Conservation (phyloP, 2,329 filamentous ascomycete species). For the Septoria petroselini region DNA sequence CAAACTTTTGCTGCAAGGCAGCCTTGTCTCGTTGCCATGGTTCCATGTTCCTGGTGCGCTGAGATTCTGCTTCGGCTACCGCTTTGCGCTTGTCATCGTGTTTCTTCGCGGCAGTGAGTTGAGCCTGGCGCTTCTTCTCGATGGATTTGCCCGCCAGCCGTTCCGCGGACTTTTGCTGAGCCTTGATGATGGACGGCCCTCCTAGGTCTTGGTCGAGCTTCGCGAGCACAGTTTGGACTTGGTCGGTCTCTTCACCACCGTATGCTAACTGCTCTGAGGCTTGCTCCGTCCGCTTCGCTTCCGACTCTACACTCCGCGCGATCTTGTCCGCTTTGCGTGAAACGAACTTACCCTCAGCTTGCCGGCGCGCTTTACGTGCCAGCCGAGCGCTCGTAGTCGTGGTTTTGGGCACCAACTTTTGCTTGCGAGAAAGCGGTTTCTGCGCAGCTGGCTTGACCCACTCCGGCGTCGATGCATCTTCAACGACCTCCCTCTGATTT, state of each 20-base stretch:
- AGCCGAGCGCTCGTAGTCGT: background rate
- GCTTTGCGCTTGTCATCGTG: slow-evolving; percentile 8
- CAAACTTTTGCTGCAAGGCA: slow-evolving; percentile 73
- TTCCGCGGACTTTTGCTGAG: slow-evolving; percentile 6
- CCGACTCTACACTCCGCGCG: background rate
- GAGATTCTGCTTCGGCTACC: background rate
- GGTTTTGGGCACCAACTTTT: background rate
- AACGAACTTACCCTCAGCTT: slow-evolving; percentile 1
- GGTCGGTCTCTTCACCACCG: slow-evolving; percentile 9
- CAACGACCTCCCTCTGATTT: background rate
- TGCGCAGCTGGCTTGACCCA: slow-evolving; percentile 12
- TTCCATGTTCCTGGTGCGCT: slow-evolving; percentile 38
- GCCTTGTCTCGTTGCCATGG: slow-evolving; percentile 74
- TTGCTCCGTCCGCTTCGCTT: background rate
- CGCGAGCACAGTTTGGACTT: slow-evolving; percentile 21
- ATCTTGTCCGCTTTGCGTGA: background rate
- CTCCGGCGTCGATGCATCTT: background rate
- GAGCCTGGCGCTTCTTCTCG: slow-evolving; percentile 13
- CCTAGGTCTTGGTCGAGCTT: slow-evolving; percentile 27
- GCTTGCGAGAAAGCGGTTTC: background rate
- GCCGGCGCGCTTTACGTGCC: slow-evolving; percentile 4
- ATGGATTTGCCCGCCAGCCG: slow-evolving; percentile 10
- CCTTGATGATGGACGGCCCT: slow-evolving; percentile 13
- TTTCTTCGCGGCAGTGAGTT: slow-evolving; percentile 11
- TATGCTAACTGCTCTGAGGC: background rate